Evolutionary conservation across 2,329 filamentous ascomycete species (phyloP), one percentile per base, ranked within the genome.

Genomic region (Tolypocladium inflatum): DNA sequence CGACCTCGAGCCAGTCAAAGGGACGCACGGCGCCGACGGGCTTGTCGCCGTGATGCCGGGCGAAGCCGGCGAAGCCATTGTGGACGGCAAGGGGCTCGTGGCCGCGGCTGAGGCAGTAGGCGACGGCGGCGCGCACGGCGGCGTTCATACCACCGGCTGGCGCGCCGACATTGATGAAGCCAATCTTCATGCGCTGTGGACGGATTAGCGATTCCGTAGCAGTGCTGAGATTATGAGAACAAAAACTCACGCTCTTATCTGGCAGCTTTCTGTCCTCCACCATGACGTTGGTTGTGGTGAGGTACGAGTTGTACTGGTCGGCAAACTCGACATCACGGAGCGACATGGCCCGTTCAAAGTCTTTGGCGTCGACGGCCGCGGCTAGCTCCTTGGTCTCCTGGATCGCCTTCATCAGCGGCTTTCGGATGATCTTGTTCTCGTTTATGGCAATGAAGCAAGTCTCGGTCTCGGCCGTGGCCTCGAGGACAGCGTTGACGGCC

Each of bases 61-160:
- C 88, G 58, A 99, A 86, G 19, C 94, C 94, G 38, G 94, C 91
- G 74, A 99, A 99, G 33, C 94, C 94, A 67, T 99, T 99, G 76
- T 97, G 90, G 58, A 99, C 91, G 21, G 91, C 93, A 66, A 97
- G 73, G 4, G 94, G 90, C 56, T 90, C 91, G 72, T 99, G 94
- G n/a, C 94, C 94, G 59, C 91, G 85, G 51, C 89, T 89, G 59
- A 96, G 74, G 71, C 92, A 97, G 78, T 97, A 97, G 38, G 91
- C 91, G 21, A 97, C 92, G 17, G 90, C 93, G 37, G 91, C 93
- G 64, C 94, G 86, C 23, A 95, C 94, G 48, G 94, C 94, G 35
- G 93, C 92, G 74, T 99, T 99, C 90, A 99, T 97, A 67, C 94
- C 94, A 73, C 94, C 94, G 37, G 94, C 94, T 9, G 94, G 94